Evolutionary conservation across 495 filamentous ascomycete genomes (phyloP), one percentile per base, ranked within the genome.

Genomic region (Aspergillus hancockii): DNA sequence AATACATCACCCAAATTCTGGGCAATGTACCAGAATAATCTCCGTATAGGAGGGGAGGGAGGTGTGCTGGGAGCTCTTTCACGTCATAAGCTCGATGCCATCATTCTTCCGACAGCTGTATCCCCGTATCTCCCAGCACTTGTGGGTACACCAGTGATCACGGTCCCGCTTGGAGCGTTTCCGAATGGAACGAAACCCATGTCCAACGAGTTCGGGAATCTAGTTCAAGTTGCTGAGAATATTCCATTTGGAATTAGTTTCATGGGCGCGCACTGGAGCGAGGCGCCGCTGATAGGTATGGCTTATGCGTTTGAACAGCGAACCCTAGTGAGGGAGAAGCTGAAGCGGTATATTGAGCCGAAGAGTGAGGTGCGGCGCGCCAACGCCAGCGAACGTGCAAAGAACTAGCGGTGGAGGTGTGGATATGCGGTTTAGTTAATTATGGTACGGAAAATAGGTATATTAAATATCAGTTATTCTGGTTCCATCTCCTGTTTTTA

Each of bases 241-340:
- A 67, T 84, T 16, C 83, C 82, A 30, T 85, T 86, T 59, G 85
- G 85, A 1, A 65, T 88, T 32, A 77, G 77, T 34, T 88, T 90
- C 68, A 62, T 86, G 52, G 87, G 84, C 0, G 49, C 54, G 0
- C 76, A 74, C 43, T 90, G 78, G 71, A 79, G 76, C 32, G 86
- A 90, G 67, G 79, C 75, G 51, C 73, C 61, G 50, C 69, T 90
- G 49, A 83, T 90, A 51, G 83, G 81, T n/a, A 79, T 82, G 69
- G 86, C 85, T 30, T 89, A 86, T 72, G 86, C 85, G 19, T 89
- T 81, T 70, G 87, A 90, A 74, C 87, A 90, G 69, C 70, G 78
- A 58, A 88, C 84, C n/a, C 71, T 67, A 70, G 73, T 78, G 5
- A 63, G 83, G 50, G 60, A 75, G 49, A 69, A 72, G 41, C 67